Conservation (phyloP, 352 stramenopile species). For the Globisporangium cylindrosporum region DNA sequence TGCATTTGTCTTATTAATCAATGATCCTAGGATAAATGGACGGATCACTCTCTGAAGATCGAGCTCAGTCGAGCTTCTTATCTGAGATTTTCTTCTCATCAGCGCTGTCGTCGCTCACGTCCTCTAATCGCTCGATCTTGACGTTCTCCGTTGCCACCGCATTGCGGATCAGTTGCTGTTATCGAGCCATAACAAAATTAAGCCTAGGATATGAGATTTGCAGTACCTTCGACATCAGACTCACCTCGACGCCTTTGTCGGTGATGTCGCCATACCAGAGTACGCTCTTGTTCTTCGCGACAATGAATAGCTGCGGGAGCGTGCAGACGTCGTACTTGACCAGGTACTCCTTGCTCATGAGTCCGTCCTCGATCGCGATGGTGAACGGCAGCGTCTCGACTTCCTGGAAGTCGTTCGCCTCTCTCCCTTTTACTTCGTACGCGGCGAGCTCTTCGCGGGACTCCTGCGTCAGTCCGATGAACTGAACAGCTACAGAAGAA, state of each 20-base stretch:
- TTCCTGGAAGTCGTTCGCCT: slow-evolving; percentile 53
- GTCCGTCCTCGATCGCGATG: slow-evolving; percentile 66
- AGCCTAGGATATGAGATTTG: neutral
- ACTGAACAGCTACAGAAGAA: slow-evolving; percentile 33
- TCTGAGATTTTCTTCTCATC: neutral
- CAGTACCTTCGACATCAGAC: neutral
- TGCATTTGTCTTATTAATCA: neutral
- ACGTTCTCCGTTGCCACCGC: slow-evolving; percentile 35
- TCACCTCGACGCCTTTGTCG: slow-evolving; percentile 35
- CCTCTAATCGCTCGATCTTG: slow-evolving; percentile 1
- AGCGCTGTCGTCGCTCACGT: neutral
- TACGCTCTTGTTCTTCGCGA: slow-evolving; percentile 56
- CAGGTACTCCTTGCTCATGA: slow-evolving; percentile 73
- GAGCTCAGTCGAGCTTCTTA: slow-evolving; percentile 5
- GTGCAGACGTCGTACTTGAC: slow-evolving; percentile 59
- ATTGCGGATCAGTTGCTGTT: slow-evolving; percentile 31
- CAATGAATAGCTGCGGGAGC: slow-evolving; percentile 55
- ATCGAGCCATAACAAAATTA: neutral
- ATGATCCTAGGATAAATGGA: neutral
- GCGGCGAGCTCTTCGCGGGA: slow-evolving; percentile 53
- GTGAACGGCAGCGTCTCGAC: slow-evolving; percentile 51
- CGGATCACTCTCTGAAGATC: neutral
- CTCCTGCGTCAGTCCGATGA: slow-evolving; percentile 70
- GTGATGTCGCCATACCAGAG: slow-evolving; percentile 53
- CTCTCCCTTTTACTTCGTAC: slow-evolving; percentile 57